Base-by-base conservation (phyloP, 805 yeast species). In the Saccharomyces eubayanus region DNA sequence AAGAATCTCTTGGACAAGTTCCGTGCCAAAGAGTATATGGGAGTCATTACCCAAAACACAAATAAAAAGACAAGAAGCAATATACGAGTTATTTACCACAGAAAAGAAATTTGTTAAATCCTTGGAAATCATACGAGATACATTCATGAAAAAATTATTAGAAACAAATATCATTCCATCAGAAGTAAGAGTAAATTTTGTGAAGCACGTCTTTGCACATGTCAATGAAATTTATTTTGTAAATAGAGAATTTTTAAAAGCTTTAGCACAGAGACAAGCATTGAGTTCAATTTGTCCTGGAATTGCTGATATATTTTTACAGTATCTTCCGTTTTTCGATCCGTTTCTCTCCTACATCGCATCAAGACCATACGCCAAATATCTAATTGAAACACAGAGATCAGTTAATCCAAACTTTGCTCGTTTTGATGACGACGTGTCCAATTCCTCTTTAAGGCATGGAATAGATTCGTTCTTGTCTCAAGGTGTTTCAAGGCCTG, bases 91-190 rank as follows among this genome's bases (percentile, higher is more conserved):
- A 36, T 87, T 90, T 50, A 86, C 89, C 59, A 90, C 97, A 3
- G 97, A 91, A 73, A 80, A 97, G 54, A 95, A 92, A 59, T 91
- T 90, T 68, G 96, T 91, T 53, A 89, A 89, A 72, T 96, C 91
- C 65, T 75, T 91, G 64, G 98, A 91, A 68, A 89, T 90, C 60
- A 76, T 92, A 64, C 81, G 96, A 41, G 97, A 91, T 67, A 89
- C 86, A 61, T 92, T 96, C 84, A 90, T 91, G 64, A 80, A 87
- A 70, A 97, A 97, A 3, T 74, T 91, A 53, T 77, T 94, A 14
- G 88, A 85, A 59, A 84, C 91, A 0, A 86, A 84, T 61, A 84
- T 89, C 54, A 89, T 92, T 53, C 92, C 96, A 2, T 89, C 86
- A 52, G 75, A 83, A 50, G 91, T 94, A 59, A 78, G 96, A 43